Percentiles rank a stretch among this genome's conserved stretches.
Evolutionary conservation across 495 filamentous ascomycete genomes (phyloP).

Genomic region (Neurospora sp.): DNA sequence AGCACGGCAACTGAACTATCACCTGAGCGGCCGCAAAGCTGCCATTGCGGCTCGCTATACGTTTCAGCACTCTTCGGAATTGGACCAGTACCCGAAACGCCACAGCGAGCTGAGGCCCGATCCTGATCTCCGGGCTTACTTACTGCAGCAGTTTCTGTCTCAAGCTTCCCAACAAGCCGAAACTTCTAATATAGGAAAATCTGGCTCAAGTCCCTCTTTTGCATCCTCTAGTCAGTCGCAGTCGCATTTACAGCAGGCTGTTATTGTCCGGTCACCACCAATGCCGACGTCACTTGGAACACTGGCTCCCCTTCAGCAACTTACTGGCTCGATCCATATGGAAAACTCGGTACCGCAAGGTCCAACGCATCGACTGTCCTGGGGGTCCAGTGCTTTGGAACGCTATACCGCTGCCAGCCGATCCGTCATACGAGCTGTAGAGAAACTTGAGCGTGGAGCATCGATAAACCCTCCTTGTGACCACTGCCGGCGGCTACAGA

Average conservation of each 20-base stretch:
- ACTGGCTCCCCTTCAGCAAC: not conserved
- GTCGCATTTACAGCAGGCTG: not conserved
- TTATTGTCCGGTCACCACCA: not conserved
- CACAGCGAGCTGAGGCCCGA: slow-evolving; percentile 12
- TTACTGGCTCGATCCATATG: not conserved
- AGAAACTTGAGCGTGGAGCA: slow-evolving; percentile 62
- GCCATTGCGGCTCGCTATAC: slow-evolving; percentile 42
- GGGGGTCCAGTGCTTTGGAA: not conserved
- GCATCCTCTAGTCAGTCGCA: not conserved
- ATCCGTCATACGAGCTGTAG: slow-evolving; percentile 62
- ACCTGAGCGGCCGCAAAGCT: slow-evolving; percentile 62
- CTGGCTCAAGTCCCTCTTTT: not conserved
- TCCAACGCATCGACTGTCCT: not conserved
- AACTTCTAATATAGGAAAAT: not conserved
- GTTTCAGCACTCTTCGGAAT: not conserved
- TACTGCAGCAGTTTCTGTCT: slow-evolving; percentile 33
- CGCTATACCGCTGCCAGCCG: slow-evolving; percentile 30
- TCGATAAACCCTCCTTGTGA: slow-evolving; percentile 71
- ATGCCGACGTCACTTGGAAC: not conserved
- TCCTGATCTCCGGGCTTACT: slow-evolving; percentile 31
- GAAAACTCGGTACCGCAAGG: slow-evolving; percentile 17
- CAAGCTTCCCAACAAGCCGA: not conserved
- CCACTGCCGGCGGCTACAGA: slow-evolving; percentile 66
- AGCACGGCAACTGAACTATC: slow-evolving; percentile 74
- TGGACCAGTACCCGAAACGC: not conserved